phyloP scores from a whole-genome alignment of 331 rosid genomes.

The Quercus lobata region DNA sequence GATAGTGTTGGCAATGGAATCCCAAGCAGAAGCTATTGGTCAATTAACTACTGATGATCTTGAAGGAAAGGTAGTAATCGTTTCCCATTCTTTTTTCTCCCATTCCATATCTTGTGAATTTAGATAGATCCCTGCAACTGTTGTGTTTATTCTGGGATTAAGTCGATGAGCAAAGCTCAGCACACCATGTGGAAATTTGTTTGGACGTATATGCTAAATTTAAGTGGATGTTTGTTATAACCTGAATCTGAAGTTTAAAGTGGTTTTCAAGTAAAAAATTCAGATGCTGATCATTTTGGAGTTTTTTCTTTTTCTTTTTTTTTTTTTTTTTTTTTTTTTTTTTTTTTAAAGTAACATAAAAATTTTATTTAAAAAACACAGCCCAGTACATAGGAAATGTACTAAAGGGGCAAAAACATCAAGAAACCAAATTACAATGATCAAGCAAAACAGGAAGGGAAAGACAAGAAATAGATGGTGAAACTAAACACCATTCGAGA shows the following conservation, averaged over 20 bases:
- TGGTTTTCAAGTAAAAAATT: background rate
- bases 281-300: background rate
- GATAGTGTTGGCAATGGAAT: conserved; percentile 90
- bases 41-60: conserved; percentile 88
- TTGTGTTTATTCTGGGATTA: background rate
- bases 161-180: background rate
- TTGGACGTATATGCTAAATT: background rate
- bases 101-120: background rate
- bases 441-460: too few species aligned
- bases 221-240: background rate
- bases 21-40: conserved; percentile 95
- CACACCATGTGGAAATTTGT: background rate
- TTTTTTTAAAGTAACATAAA: too few species aligned
- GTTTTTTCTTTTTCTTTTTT: too few species aligned
- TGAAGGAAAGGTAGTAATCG: conserved; percentile 72
- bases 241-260: background rate
- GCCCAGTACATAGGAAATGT: too few species aligned
- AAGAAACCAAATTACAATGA: too few species aligned
- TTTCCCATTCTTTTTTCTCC: conserved; percentile 2
- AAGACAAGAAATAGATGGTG: too few species aligned
- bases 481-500: too few species aligned
- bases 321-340: too few species aligned
- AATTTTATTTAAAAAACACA: too few species aligned
- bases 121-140: background rate
- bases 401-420: too few species aligned